These are phyloP conservation scores for Themeda triandra DNA, from an alignment of 176 grass and related monocot genomes.

Conservation along the genomic window DNA sequence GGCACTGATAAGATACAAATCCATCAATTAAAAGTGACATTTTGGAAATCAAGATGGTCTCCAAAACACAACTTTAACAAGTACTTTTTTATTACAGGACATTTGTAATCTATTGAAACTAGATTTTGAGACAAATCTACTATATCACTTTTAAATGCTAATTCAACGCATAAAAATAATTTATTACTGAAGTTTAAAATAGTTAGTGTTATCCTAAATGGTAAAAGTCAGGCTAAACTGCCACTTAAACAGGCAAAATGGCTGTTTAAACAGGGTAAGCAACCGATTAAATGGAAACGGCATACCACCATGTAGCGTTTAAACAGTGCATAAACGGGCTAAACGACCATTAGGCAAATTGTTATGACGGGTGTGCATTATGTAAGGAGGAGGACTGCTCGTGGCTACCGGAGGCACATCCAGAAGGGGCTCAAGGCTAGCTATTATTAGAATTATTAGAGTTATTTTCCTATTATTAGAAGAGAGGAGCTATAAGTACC, in stretches of 20 bases:
- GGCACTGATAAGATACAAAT: neutral
- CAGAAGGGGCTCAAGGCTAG: too few species aligned
- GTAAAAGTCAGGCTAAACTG: neutral
- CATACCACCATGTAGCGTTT: neutral
- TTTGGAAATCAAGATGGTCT: neutral
- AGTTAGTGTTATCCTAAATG: neutral
- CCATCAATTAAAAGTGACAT: neutral
- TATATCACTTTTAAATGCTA: neutral
- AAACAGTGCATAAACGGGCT: neutral
- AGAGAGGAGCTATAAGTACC: too few species aligned
- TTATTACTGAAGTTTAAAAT: neutral
- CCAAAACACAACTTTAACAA: neutral
- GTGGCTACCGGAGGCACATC: too few species aligned
- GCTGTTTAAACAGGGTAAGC: neutral
- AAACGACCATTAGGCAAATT: neutral
- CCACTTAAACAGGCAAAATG: neutral
- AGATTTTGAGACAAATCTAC: neutral
- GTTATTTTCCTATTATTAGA: too few species aligned
- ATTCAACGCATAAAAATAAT: neutral
- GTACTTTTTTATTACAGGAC: neutral
- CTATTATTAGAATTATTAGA: too few species aligned
- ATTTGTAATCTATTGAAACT: neutral
- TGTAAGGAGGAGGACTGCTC: too few species aligned
- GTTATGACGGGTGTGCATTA: too few species aligned
- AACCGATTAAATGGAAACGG: neutral